A percentile compares a stretch with the other conserved stretches of the same genome.
These are phyloP conservation scores for Pseudogymnoascus sp. DNA, from an alignment of 2,329 filamentous ascomycete genomes.

Conservation along the genomic window DNA sequence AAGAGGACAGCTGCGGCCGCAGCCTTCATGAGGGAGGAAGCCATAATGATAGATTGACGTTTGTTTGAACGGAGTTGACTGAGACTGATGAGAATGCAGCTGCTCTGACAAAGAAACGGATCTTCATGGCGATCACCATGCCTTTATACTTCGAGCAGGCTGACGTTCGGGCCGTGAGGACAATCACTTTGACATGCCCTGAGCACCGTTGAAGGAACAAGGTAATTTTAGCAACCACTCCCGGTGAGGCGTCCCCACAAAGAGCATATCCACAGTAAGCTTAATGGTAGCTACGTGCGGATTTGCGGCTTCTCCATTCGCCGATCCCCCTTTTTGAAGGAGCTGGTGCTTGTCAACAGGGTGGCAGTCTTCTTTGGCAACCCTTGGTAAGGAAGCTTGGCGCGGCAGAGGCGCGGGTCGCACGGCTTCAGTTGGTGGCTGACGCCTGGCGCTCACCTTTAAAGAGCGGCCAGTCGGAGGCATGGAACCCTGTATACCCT, in stretches of 20 bases:
- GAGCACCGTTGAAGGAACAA: neutral
- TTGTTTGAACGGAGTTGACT: neutral
- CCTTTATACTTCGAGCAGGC: neutral
- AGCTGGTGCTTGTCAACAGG: neutral
- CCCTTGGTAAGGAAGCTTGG: conserved; percentile 1
- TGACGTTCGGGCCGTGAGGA: neutral
- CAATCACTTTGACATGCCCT: neutral
- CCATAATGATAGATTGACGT: neutral
- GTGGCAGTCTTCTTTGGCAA: neutral
- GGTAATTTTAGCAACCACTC: neutral
- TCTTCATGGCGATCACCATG: neutral
- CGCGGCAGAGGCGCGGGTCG: neutral
- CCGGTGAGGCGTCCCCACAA: neutral
- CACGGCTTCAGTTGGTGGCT: neutral
- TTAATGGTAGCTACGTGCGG: neutral
- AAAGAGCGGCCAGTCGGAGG: neutral
- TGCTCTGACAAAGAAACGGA: neutral
- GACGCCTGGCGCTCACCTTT: neutral
- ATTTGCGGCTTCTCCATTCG: conserved; percentile 1
- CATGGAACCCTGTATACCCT: neutral
- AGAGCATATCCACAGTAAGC: neutral
- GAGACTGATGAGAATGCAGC: neutral
- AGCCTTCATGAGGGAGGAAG: neutral
- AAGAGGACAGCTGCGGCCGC: neutral
- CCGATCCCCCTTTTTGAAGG: neutral